Percentiles rank a stretch among this genome's conserved stretches.
These are phyloP conservation scores for Chionographis japonica DNA, from an alignment of 106 monocot species.

Conservation along the genomic window DNA sequence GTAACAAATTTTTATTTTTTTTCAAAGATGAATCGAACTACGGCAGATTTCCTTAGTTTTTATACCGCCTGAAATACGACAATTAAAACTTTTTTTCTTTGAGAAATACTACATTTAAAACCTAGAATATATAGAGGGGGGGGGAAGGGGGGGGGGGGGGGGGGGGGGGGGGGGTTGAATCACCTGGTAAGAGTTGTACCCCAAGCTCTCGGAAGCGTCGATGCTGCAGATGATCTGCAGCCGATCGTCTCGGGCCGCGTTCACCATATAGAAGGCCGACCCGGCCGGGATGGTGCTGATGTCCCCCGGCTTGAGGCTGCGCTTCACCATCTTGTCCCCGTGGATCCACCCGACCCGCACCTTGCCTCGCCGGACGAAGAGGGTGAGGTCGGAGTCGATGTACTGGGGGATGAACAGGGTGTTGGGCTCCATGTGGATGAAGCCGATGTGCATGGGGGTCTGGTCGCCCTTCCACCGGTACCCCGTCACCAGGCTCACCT, in stretches of 20 bases:
- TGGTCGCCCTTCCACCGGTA: conserved; percentile 9
- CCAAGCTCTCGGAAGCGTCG: conserved; percentile 46
- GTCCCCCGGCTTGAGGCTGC: conserved; percentile 64
- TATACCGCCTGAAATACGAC: too few relatives aligned
- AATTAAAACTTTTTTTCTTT: too few relatives aligned
- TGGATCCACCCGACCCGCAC: conserved; percentile 70
- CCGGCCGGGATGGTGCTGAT: conserved; percentile 68
- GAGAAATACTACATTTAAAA: too few relatives aligned
- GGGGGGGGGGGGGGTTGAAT: neutral
- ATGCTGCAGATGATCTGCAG: conserved; percentile 71
- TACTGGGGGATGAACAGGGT: conserved; percentile 50
- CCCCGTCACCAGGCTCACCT: conserved; percentile 26
- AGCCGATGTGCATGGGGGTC: conserved; percentile 37
- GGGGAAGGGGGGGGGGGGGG: too few relatives aligned
- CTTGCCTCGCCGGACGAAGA: conserved; percentile 40
- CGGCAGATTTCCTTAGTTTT: too few relatives aligned
- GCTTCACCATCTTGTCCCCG: conserved; percentile 61
- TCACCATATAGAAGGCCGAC: conserved; percentile 78
- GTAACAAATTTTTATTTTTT: too few relatives aligned
- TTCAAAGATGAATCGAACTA: too few relatives aligned
- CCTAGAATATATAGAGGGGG: too few relatives aligned
- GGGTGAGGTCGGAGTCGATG: conserved; percentile 32
- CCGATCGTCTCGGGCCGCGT: conserved; percentile 57
- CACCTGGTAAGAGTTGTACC: conserved; percentile 39
- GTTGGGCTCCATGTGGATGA: conserved; percentile 47